A percentile compares a stretch with the other conserved stretches of the same genome.
Evolutionary conservation across 208 protist species (phyloP).

Genomic region (Strigomonas culicis): DNA sequence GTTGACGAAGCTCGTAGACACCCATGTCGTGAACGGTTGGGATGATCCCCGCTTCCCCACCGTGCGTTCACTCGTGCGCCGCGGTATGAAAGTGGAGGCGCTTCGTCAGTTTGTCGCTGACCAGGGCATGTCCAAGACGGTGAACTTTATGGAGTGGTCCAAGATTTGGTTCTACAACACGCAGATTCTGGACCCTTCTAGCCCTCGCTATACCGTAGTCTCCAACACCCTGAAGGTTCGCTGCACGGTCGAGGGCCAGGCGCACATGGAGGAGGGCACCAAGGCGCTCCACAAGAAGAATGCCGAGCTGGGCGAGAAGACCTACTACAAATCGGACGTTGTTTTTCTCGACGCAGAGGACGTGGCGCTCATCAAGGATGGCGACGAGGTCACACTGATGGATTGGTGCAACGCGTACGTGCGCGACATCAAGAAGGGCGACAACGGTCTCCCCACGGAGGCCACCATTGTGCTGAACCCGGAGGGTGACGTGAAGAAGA

Average conservation of each 20-base stretch:
- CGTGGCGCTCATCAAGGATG: conserved; percentile 83
- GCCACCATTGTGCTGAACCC: conserved; percentile 83
- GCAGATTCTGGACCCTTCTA: conserved; percentile 95
- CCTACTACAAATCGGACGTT: conserved; percentile 76
- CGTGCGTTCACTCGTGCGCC: conserved; percentile 93
- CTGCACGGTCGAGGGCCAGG: conserved; percentile 72
- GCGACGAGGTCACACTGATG: conserved; percentile 98
- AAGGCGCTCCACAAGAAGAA: conserved; percentile 95
- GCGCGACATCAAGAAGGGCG: conserved; percentile 58
- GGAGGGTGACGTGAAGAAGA: conserved; percentile 96
- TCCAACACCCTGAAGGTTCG: conserved; percentile 72
- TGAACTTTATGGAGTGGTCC: conserved; percentile 98
- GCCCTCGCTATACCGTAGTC: conserved; percentile 96
- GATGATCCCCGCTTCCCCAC: conserved; percentile 99
- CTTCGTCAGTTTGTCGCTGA: conserved; percentile 95
- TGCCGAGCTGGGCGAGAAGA: conserved; percentile 91
- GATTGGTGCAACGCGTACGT: conserved; percentile 97
- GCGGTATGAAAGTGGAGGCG: conserved; percentile 96
- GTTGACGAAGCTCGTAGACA: conserved; percentile 97
- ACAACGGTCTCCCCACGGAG: conserved; percentile 43
- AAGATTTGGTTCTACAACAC: conserved; percentile 99
- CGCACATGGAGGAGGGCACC: conserved; percentile 47
- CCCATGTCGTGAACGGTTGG: conserved; percentile 96
- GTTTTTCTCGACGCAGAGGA: conserved; percentile 95
- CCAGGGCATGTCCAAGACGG: conserved; percentile 96